Evolutionary conservation across 2,329 filamentous ascomycete genomes (phyloP).

Genomic region (Chaetomium strumarium): DNA sequence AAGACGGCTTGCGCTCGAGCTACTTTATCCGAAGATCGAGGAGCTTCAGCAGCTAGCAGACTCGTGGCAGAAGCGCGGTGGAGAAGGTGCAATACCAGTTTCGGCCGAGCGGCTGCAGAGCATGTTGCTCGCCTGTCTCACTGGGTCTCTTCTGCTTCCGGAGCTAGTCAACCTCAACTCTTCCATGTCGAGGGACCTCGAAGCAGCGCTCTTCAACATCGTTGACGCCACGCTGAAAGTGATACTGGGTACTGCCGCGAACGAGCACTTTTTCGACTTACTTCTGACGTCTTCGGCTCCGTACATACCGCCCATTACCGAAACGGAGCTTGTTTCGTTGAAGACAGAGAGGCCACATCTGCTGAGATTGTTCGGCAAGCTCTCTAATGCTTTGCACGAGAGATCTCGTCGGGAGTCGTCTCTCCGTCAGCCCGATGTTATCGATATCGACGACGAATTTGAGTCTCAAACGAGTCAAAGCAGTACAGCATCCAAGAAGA

Average conservation of each 20-base stretch:
- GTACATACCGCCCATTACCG: conserved; percentile 42
- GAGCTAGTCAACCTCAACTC: conserved; percentile 43
- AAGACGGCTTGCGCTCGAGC: conserved; percentile 48
- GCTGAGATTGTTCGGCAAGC: conserved; percentile 37
- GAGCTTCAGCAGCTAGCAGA: conserved; percentile 43
- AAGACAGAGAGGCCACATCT: conserved; percentile 36
- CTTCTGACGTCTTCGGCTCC: conserved; percentile 40
- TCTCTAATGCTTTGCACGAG: conserved; percentile 33
- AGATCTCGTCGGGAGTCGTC: conserved; percentile 30
- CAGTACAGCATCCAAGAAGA: conserved; percentile 32
- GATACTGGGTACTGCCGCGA: conserved; percentile 41
- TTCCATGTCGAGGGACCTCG: conserved; percentile 44
- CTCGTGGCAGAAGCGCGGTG: conserved; percentile 40
- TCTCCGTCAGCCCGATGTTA: conserved; percentile 42
- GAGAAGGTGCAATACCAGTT: conserved; percentile 43
- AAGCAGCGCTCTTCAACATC: conserved; percentile 37
- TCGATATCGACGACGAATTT: conserved; percentile 64
- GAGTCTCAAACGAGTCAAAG: conserved; percentile 52
- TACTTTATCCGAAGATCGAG: conserved; percentile 48
- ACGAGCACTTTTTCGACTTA: conserved; percentile 40
- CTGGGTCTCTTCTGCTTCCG: conserved; percentile 41
- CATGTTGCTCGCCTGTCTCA: conserved; percentile 43
- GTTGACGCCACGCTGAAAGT: conserved; percentile 37
- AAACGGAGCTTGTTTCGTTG: conserved; percentile 34
- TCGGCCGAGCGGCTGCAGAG: conserved; percentile 50